Base-by-base conservation (phyloP, 2,329 filamentous ascomycete genomes). In the Neoarthrinium moseri region DNA sequence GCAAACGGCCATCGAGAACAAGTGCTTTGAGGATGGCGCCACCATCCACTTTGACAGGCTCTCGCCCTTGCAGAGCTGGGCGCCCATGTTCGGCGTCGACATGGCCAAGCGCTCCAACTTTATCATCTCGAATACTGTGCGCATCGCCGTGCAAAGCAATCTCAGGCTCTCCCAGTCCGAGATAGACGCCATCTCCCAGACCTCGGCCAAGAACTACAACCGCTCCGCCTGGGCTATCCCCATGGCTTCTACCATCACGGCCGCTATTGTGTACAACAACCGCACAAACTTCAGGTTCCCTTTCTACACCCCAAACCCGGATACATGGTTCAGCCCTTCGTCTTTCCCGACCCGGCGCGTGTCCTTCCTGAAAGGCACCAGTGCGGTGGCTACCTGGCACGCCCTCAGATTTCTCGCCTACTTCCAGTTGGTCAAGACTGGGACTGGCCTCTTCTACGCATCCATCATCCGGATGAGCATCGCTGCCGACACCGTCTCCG, bases 201-300 rank as follows among this genome's bases (percentile, higher is more conserved):
- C 58, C 41, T 26, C 47, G 13, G 50, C 33, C 22, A 5, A 24
- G 21, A 56, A 67, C 18, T 55, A 61, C 35, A 64, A 57, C 27
- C 64, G 62, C n/a, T 46, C 61, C 6, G 47, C 59, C 11, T 64
- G 59, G 52, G 56, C 58, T 42, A 51, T 56, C 47, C 56, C 63
- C 15, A 49, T 62, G 18, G 48, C 57, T 2, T 2, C 54, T 0
- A 54, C 47, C 15, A 12, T 61, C 2, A 58, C 65, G 5, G 46
- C 42, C 3, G 52, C 47, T 35, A 23, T 64, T 40, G 47, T 66
- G 2, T 63, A 56, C 26, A 47, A 53, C 8, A 58, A 60, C 4
- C 61, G 65, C 32, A 51, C 51, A 17, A 64, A 56, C 4, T 71
- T 66, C 53, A 62, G 59, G 5, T 74, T 75, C 51, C 69, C 71